Evolutionary conservation across 306 rosid species (phyloP), one percentile per base, ranked within the genome.

Genomic region (Rosa lucieae): DNA sequence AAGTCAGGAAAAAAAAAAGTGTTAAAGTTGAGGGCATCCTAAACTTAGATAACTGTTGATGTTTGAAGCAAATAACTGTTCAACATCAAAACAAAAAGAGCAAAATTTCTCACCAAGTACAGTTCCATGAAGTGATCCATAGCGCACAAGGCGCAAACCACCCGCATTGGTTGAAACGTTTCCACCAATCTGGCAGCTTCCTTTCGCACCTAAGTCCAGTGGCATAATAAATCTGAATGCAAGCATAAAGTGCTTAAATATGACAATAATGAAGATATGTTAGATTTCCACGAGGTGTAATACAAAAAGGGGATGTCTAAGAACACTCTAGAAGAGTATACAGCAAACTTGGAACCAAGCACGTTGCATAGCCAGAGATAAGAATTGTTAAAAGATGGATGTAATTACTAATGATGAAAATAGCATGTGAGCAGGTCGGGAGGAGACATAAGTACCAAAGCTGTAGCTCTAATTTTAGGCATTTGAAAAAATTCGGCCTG

Each of bases 181-280:
- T 78, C 99, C 99, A 85, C 99, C 99, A 79, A 94, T 92, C 85
- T 94, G 99, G 83, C 99, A 92, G 86, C 99, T 94, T 82, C 99
- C 99, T 84, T 94, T 94, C 78, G 99, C 97, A 83, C 97, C 99
- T 8, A 94, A 89, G 99, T 94, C 99, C 86, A 94, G 95, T 74
- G 99, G 99, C 97, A 94, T 92, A 77, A 89, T 82, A 89, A 91
- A 94, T 87, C 97, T 92, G 97, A 88, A 94, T 85, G 82, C 78
- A 92, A 89, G 82, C 74, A 89, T 84, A 82, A 84, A 69, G 40
- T 76, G 69, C 85, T 80, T 80, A 86, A 86, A 81, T 71, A 82
- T 43, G 47, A 81, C 26, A 59, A 75, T 72, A 72, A 67, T 9
- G 67, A n/a, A 69, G 26, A 83, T 61, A 75, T 46, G n/a, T 74